These are phyloP conservation scores for Lactarius hatsudake DNA, from an alignment of 768 basidiomycete genomes.

Conservation along the genomic window DNA sequence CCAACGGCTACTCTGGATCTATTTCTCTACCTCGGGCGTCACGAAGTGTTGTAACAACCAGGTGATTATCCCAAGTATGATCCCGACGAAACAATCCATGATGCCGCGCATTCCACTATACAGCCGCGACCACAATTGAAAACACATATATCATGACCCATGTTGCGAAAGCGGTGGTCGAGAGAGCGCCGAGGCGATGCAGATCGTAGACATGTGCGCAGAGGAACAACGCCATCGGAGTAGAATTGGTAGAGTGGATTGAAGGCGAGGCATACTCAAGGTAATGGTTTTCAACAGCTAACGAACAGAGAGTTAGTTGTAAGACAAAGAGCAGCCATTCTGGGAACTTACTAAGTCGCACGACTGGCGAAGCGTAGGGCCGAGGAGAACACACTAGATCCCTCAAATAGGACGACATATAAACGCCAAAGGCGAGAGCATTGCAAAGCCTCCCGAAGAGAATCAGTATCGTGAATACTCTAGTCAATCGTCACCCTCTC, in stretches of 20 bases:
- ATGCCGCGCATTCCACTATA: slow-evolving; percentile 91
- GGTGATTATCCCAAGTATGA: slow-evolving; percentile 38
- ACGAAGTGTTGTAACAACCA: slow-evolving; percentile 49
- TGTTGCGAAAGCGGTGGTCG: slow-evolving; percentile 43
- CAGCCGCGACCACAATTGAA: slow-evolving; percentile 63
- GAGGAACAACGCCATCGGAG: slow-evolving; percentile 86
- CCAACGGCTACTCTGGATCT: slow-evolving; percentile 40
- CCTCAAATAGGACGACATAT: slow-evolving; percentile 83
- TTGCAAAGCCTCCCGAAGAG: slow-evolving; percentile 52
- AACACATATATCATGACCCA: slow-evolving; percentile 49
- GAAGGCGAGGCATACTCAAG: slow-evolving; percentile 96
- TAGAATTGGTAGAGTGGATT: slow-evolving; percentile 88
- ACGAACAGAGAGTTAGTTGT: background rate
- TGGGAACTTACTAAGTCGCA: slow-evolving; percentile 66
- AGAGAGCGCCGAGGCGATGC: slow-evolving; percentile 42
- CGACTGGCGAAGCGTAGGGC: slow-evolving; percentile 87
- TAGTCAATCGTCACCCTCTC: slow-evolving; percentile 49
- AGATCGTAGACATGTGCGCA: slow-evolving; percentile 57
- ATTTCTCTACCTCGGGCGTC: slow-evolving; percentile 41
- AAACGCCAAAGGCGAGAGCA: slow-evolving; percentile 77
- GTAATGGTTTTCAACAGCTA: slow-evolving; percentile 76
- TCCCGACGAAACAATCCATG: slow-evolving; percentile 66
- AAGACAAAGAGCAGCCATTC: background rate
- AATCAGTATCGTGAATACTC: slow-evolving; percentile 16
- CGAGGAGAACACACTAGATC: slow-evolving; percentile 89